Conservation (phyloP, 2,329 filamentous ascomycete species). For the Pseudofabraea citricarpa region DNA sequence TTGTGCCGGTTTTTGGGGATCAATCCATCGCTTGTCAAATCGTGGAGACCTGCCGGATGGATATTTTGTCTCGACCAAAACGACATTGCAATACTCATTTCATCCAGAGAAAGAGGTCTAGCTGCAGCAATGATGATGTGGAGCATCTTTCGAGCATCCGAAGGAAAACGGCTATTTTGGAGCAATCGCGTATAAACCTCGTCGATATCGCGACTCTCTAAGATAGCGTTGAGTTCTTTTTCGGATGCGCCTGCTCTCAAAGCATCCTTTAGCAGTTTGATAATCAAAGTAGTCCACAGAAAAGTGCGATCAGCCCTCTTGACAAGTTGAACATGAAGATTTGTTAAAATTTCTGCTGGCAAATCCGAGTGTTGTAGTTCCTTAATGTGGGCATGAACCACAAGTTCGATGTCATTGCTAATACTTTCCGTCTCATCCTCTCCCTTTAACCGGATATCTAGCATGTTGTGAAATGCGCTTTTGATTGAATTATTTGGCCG, state of each 20-base stretch:
- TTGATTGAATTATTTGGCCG: slow-evolving; percentile 11
- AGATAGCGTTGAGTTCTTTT: slow-evolving; percentile 7
- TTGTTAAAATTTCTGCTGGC: not conserved
- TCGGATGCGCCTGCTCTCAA: not conserved
- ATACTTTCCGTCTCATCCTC: not conserved
- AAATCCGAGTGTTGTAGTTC: not conserved
- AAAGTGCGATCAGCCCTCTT: slow-evolving; percentile 13
- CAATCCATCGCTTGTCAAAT: not conserved
- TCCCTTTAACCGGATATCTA: not conserved
- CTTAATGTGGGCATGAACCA: not conserved
- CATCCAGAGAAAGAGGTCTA: slow-evolving; percentile 28
- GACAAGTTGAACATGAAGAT: not conserved
- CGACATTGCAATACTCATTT: slow-evolving; percentile 27
- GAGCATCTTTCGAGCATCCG: slow-evolving; percentile 27
- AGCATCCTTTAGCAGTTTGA: slow-evolving; percentile 14
- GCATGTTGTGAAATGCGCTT: not conserved
- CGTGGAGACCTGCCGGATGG: not conserved
- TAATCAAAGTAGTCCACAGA: slow-evolving; percentile 13
- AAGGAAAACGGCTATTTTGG: slow-evolving; percentile 18
- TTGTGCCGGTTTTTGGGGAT: not conserved
- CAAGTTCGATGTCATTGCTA: not conserved
- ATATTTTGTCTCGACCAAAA: not conserved
- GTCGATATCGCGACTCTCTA: slow-evolving; percentile 14
- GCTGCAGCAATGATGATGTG: slow-evolving; percentile 30
- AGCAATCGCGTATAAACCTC: slow-evolving; percentile 33